Evolutionary conservation across 1,139 yeast genomes (phyloP).

Genomic region (Yamadazyma sp.): DNA sequence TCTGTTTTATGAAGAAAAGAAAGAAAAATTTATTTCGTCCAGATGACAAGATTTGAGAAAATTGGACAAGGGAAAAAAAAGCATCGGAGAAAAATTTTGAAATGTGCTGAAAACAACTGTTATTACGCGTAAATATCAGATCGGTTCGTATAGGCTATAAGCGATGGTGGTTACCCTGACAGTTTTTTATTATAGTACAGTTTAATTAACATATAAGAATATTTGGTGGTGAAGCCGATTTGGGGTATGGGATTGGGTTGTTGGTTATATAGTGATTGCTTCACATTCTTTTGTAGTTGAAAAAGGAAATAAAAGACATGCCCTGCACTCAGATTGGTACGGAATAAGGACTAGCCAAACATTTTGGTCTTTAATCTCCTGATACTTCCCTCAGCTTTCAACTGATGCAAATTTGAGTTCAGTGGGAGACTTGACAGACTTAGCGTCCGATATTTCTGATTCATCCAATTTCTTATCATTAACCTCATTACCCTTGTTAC

Average conservation of each 20-base stretch:
- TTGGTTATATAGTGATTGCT: no score
- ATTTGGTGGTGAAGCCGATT: neutral
- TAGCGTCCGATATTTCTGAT: conserved; percentile 31
- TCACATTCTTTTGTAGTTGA: no score
- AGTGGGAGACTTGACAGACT: conserved; percentile 9
- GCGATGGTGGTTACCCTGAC: conserved; percentile 14
- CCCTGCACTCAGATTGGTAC: no score
- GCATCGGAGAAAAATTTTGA: conserved; percentile 3
- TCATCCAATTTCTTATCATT: conserved; percentile 23
- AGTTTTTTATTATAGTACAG: conserved; percentile 3
- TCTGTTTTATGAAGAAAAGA: conserved; percentile 8
- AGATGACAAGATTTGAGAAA: conserved; percentile 11
- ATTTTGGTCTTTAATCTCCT: no score
- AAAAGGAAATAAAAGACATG: no score
- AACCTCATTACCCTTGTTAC: conserved; percentile 5
- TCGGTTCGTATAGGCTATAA: neutral
- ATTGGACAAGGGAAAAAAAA: conserved; percentile 3
- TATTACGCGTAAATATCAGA: conserved; percentile 11
- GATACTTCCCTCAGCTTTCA: conserved; percentile 10
- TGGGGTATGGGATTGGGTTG: neutral
- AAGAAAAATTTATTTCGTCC: conserved; percentile 13
- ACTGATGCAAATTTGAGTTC: conserved; percentile 13
- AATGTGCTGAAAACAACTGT: conserved; percentile 5
- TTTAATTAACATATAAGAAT: conserved; percentile 1
- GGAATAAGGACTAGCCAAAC: no score